A percentile compares a stretch with the other conserved stretches of the same genome.
These are phyloP conservation scores for Carex parvula DNA, from an alignment of 176 grass and related monocot genomes.

Conservation along the genomic window DNA sequence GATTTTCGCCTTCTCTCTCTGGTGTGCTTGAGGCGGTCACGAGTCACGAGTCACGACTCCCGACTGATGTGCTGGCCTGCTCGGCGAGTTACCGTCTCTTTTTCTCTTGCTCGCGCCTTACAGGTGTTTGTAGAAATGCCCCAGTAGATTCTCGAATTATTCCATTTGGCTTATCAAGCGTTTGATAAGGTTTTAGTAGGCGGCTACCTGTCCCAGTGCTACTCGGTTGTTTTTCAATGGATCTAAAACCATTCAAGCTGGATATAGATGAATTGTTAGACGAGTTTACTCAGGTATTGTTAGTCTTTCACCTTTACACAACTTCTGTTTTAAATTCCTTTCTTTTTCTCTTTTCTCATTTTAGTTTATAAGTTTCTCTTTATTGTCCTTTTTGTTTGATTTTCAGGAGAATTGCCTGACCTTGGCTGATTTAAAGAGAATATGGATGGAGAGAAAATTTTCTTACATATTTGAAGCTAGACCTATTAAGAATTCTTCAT, in stretches of 20 bases:
- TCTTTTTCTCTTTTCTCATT: background rate
- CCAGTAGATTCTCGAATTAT: background rate
- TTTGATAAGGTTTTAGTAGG: background rate
- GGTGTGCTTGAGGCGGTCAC: background rate
- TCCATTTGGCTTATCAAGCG: background rate
- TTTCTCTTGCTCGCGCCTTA: background rate
- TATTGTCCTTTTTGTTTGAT: background rate
- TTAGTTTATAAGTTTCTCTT: background rate
- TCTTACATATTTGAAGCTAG: slow-evolving; percentile 76
- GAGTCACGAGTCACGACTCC: too few species aligned
- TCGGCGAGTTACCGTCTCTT: background rate
- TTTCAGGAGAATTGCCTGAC: slow-evolving; percentile 44
- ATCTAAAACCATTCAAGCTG: slow-evolving; percentile 68
- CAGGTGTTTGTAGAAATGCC: background rate
- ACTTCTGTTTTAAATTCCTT: background rate
- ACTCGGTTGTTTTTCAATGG: slow-evolving; percentile 32
- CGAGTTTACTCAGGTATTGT: slow-evolving; percentile 46
- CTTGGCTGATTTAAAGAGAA: slow-evolving; percentile 53
- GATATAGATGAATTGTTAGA: slow-evolving; percentile 74
- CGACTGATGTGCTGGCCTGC: too few species aligned
- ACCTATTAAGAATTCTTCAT: slow-evolving; percentile 48
- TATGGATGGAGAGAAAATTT: slow-evolving; percentile 74
- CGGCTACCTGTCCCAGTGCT: background rate
- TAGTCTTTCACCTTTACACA: background rate
- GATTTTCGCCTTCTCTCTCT: too few species aligned